Conservation (phyloP, 805 yeast species). For the Zygosaccharomyces pseudorouxii region DNA sequence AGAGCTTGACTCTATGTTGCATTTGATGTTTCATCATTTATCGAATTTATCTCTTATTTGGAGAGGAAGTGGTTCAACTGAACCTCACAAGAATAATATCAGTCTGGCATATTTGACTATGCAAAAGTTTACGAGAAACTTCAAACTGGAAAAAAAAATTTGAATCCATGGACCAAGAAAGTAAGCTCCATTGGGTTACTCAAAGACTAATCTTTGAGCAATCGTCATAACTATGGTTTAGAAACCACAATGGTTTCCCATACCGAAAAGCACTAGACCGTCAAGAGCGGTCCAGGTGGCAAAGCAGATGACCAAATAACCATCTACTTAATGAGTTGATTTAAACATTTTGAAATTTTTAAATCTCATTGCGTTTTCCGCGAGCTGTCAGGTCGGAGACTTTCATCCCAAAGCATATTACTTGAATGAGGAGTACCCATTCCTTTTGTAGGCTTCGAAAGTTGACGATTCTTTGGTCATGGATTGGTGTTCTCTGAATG, state of each 20-base stretch:
- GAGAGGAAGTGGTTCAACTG: conserved; percentile 4
- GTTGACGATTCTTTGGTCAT: conserved; percentile 69
- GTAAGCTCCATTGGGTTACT: conserved; percentile 85
- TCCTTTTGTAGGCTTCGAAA: conserved; percentile 64
- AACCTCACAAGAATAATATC: conserved; percentile 12
- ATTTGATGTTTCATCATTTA: conserved; percentile 65
- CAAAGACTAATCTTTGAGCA: conserved; percentile 35
- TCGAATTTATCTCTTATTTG: conserved; percentile 13
- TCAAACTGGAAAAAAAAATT: conserved; percentile 28
- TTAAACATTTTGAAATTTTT: conserved; percentile 36
- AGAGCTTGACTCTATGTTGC: conserved; percentile 92
- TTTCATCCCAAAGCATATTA: conserved; percentile 68
- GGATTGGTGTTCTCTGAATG: conserved; percentile 41
- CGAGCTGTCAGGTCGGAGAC: conserved; percentile 70
- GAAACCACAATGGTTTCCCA: conserved; percentile 46
- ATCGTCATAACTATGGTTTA: conserved; percentile 76
- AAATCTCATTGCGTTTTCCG: conserved; percentile 58
- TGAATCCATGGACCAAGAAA: conserved; percentile 61
- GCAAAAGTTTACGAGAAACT: conserved; percentile 38
- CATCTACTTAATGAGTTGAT: conserved; percentile 35
- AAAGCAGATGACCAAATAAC: conserved; percentile 8
- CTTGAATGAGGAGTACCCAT: conserved; percentile 16
- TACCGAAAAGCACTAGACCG: conserved; percentile 49
- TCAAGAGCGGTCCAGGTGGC: conserved; percentile 18
- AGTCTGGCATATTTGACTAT: conserved; percentile 68